phyloP scores from a whole-genome alignment of 164 flowering plant species.

The Berberis thunbergii region DNA sequence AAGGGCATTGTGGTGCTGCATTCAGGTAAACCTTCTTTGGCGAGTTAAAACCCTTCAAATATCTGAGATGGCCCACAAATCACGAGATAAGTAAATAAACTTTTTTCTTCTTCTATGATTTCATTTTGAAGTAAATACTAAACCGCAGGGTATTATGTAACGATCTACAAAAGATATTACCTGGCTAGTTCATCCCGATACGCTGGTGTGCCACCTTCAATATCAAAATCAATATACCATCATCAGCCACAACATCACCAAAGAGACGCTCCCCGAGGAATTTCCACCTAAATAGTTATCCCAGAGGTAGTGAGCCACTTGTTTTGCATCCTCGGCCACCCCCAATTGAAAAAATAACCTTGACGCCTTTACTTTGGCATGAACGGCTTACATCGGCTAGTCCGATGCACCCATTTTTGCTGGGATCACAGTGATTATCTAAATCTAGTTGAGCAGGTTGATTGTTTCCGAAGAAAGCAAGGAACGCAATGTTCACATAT shows the following conservation, averaged over 20 bases:
- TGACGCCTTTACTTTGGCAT: too few species aligned
- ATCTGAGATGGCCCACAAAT: not conserved
- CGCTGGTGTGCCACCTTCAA: constrained; percentile 10
- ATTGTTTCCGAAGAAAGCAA: constrained; percentile 8
- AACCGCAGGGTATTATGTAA: too few species aligned
- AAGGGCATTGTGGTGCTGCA: constrained; percentile 28
- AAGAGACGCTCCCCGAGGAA: constrained; percentile 14
- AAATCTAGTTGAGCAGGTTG: constrained; percentile 12
- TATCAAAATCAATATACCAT: constrained; percentile 25
- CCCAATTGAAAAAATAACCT: constrained; percentile 7
- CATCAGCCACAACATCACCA: constrained; percentile 21
- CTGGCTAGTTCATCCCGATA: constrained; percentile 15
- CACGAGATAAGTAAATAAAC: not conserved
- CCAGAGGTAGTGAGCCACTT: constrained; percentile 20
- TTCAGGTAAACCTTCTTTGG: constrained; percentile 17
- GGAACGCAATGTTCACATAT: constrained; percentile 18
- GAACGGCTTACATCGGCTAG: too few species aligned
- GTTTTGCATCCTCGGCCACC: constrained; percentile 18
- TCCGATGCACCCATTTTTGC: too few species aligned
- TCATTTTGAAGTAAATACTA: too few species aligned
- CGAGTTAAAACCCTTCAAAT: constrained; percentile 1
- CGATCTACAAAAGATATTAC: not conserved
- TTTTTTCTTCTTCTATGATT: too few species aligned
- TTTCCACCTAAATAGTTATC: constrained; percentile 20
- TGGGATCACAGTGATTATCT: constrained; percentile 17